These are phyloP conservation scores for Prunus salicina DNA, from an alignment of 306 rosid genomes.

Conservation along the genomic window DNA sequence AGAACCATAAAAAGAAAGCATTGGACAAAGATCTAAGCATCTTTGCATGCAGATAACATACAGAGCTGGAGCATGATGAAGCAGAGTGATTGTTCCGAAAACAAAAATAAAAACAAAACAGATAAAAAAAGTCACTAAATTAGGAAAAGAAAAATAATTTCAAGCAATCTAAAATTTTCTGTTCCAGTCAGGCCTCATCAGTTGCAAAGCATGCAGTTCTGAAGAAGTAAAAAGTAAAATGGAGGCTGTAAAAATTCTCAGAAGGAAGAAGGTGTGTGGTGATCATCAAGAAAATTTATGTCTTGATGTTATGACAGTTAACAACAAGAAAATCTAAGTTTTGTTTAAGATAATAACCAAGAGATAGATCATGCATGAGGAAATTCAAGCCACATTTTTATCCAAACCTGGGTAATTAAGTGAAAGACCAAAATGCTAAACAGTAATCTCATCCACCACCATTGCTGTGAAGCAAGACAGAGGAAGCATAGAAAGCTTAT, in stretches of 20 bases:
- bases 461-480: neutral
- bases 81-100: neutral
- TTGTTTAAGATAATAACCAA: neutral
- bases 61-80: neutral
- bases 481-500: neutral
- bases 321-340: neutral
- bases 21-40: neutral
- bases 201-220: neutral
- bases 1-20: neutral
- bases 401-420: constrained; percentile 10
- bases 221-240: neutral
- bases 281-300: neutral
- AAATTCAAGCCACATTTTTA: neutral
- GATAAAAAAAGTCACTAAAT: neutral
- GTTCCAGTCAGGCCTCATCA: neutral
- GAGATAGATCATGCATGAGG: neutral
- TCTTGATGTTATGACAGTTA: neutral
- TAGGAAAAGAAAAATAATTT: neutral
- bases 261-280: neutral
- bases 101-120: too few relatives aligned
- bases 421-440: constrained; percentile 7
- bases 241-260: neutral
- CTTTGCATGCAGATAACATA: neutral
- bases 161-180: neutral
- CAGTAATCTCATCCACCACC: neutral